phyloP scores from a whole-genome alignment of 1,284 basidiomycete genomes.

The Leucoagaricus sp. region DNA sequence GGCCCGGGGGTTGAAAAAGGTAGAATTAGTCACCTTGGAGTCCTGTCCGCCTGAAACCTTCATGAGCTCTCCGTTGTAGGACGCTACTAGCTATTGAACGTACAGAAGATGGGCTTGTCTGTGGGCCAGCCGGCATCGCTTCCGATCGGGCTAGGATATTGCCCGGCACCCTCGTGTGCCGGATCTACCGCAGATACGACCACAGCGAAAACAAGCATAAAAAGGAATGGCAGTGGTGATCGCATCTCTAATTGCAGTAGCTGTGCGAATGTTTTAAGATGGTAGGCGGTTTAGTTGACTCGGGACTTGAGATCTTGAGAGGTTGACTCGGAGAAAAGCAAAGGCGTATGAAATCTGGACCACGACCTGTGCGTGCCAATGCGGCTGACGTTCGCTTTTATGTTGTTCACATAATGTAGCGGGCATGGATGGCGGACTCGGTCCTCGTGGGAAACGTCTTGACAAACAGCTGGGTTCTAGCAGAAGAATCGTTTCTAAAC shows the following conservation, averaged over 20 bases:
- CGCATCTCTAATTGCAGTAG: neutral
- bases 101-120: neutral
- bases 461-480: neutral
- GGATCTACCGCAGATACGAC: neutral
- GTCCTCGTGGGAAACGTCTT: neutral
- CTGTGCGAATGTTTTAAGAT: neutral
- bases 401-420: neutral
- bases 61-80: neutral
- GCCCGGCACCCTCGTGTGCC: neutral
- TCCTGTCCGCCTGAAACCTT: neutral
- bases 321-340: constrained; percentile 1
- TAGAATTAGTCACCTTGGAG: neutral
- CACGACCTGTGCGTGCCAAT: too few species aligned
- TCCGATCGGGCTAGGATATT: neutral
- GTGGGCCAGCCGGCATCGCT: neutral
- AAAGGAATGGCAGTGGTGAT: neutral
- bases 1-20: neutral
- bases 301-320: neutral
- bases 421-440: neutral
- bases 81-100: neutral
- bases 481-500: too few species aligned
- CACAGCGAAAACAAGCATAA: neutral
- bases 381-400: neutral
- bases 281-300: neutral
- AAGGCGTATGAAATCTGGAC: neutral